Percentiles rank a stretch among this genome's conserved stretches.
Conservation (phyloP, 495 filamentous ascomycete species). For the Aspergillus egyptiacus region DNA sequence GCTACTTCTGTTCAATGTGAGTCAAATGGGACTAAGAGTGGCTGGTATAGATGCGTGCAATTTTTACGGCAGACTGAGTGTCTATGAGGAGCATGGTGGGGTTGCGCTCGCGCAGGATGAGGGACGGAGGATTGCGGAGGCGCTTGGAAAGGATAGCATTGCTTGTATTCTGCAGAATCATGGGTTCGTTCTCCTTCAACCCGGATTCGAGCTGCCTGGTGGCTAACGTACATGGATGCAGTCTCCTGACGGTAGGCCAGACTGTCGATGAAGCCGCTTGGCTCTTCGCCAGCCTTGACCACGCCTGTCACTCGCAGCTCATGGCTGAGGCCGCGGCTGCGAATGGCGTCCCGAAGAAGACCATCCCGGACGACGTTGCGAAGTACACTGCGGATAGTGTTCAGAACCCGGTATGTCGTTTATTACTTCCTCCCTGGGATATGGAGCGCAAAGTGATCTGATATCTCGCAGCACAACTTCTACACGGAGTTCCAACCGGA, state of each 20-base stretch:
- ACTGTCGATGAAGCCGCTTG: slow-evolving; percentile 64
- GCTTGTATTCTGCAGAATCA: slow-evolving; percentile 63
- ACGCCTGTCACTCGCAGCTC: slow-evolving; percentile 60
- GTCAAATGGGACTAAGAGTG: background rate
- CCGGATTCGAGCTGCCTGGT: too few species aligned
- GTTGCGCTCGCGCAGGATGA: slow-evolving; percentile 59
- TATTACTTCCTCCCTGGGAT: background rate
- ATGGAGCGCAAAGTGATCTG: slow-evolving; percentile 9
- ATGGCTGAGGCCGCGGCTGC: slow-evolving; percentile 58
- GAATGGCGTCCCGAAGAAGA: slow-evolving; percentile 52
- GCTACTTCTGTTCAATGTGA: background rate
- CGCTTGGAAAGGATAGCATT: slow-evolving; percentile 57
- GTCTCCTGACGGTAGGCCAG: slow-evolving; percentile 54
- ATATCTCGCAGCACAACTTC: slow-evolving; percentile 32
- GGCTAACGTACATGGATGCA: slow-evolving; percentile 7
- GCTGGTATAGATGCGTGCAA: slow-evolving; percentile 47
- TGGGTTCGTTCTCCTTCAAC: slow-evolving; percentile 33
- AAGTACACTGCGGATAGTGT: slow-evolving; percentile 35
- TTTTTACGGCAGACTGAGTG: slow-evolving; percentile 46
- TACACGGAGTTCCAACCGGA: slow-evolving; percentile 45
- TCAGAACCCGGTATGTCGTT: slow-evolving; percentile 35
- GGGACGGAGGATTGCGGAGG: slow-evolving; percentile 51
- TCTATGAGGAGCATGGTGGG: slow-evolving; percentile 50
- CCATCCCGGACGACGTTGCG: slow-evolving; percentile 36
- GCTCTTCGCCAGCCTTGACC: slow-evolving; percentile 60